A percentile compares a stretch with the other conserved stretches of the same genome.
Conservation (phyloP, 73 alveolate genomes). For the Urostyla sp. region DNA sequence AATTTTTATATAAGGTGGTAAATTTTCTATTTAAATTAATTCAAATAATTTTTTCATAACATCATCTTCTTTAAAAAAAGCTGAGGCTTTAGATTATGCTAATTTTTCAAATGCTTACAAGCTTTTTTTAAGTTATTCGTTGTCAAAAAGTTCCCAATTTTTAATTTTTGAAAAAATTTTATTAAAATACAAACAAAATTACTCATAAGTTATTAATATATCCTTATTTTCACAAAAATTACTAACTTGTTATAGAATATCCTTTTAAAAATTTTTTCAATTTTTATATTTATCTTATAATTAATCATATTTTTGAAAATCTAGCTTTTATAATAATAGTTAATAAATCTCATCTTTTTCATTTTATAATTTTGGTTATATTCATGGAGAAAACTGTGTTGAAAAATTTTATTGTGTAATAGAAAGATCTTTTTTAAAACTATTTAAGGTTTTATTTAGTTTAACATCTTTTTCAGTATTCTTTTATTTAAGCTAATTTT, state of each 20-base stretch:
- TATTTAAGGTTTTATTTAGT: neutral
- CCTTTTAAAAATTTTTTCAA: constrained; percentile 1
- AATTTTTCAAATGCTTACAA: neutral
- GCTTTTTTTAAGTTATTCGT: constrained; percentile 7
- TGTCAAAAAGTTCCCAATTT: constrained; percentile 38
- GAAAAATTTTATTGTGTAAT: neutral
- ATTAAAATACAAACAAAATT: neutral
- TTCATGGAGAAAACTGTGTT: neutral
- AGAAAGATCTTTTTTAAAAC: neutral
- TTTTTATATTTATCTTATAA: neutral
- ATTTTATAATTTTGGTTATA: neutral
- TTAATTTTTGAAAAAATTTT: constrained; percentile 1
- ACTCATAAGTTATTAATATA: neutral
- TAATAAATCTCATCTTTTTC: neutral
- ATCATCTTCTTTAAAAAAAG: neutral
- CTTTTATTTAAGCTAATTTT: neutral
- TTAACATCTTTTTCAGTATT: neutral
- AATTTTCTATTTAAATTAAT: neutral
- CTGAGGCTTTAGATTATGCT: neutral
- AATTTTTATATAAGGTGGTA: neutral
- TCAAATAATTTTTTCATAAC: neutral
- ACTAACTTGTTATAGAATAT: neutral
- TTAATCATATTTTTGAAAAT: too few species aligned
- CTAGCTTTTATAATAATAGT: neutral
- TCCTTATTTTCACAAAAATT: neutral